Base-by-base conservation (phyloP, 1,284 basidiomycete genomes). In the Stygiomarasmius scandens region DNA sequence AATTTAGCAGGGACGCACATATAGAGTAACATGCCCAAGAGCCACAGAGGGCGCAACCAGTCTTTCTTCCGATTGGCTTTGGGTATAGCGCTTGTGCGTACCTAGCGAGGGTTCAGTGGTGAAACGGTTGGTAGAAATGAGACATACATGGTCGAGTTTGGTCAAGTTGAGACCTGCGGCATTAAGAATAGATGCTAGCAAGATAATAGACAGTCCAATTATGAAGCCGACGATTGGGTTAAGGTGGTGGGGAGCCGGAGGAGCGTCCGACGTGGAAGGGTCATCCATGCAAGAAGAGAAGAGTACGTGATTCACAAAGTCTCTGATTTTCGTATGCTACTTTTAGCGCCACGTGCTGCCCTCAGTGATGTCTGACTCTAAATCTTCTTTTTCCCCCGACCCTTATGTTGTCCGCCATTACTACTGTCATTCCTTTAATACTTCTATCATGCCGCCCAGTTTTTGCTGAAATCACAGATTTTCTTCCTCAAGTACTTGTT, bases 111-210 rank as follows among this genome's bases (percentile, higher is more conserved):
- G 27, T 20, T 36, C 52, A 19, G 48, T 34, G 32, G 44, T 32
- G 1, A 38, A 61, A 48, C 54, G n/a, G 16, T 12, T 19, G 38
- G 16, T 16, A 41, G 11, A 41, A n/a, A 12, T 32, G 6, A 32
- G 23, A 56, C 82, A 61, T 61, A 89, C 89, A 81, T 92, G 90
- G 71, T 94, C 92, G 34, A 93, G 73, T 70, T 94, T 94, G 46
- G 89, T 91, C 59, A 94, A 74, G 69, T 93, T 94, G 48, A 94
- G 77, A 22, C 93, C 92, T 1, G 89, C 90, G 43, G 92, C 93
- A 66, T 94, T 95, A 63, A 93, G 78, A 12, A 94, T 81, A 8
- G 89, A 91, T 0, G 93, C 89, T 14, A 90, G 75, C 1, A 90
- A 75, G 46, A 93, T 84, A 65, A 95, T 94, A 41, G 85, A 73